Evolutionary conservation across 148 eudicot genomes (phyloP).

Genomic region (Polygonum maritimum): DNA sequence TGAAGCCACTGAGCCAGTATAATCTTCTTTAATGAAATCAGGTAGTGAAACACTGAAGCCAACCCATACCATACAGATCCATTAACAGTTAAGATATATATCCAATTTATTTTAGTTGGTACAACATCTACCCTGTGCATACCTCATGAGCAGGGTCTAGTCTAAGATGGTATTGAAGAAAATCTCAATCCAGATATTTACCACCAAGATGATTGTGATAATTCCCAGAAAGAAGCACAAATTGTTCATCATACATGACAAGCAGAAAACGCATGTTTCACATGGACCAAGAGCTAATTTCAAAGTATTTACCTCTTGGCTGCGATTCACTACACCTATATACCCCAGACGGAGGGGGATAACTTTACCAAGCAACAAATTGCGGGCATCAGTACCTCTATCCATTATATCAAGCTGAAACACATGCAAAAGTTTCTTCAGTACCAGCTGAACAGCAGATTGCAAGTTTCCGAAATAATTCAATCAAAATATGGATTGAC

Average conservation of each 20-base stretch:
- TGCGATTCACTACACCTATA: conserved; percentile 82
- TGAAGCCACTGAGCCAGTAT: not conserved
- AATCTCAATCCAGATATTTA: not conserved
- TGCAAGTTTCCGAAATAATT: not conserved
- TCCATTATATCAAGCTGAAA: conserved; percentile 94
- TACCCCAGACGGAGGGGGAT: conserved; percentile 89
- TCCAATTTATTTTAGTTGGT: not conserved
- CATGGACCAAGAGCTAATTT: not conserved
- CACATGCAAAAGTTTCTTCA: conserved; percentile 12
- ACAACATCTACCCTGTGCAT: too few relatives aligned
- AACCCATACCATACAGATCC: not conserved
- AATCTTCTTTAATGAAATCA: not conserved
- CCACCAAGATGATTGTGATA: not conserved
- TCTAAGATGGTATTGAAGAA: not conserved
- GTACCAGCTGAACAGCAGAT: not conserved
- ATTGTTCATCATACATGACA: not conserved
- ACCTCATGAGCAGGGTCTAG: not conserved
- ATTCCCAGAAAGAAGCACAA: not conserved
- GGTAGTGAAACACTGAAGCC: not conserved
- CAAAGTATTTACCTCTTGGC: conserved; percentile 66
- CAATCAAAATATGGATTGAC: not conserved
- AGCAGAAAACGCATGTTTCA: not conserved
- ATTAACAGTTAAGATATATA: not conserved
- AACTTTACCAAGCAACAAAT: conserved; percentile 82
- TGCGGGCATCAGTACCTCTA: conserved; percentile 84